Evolutionary conservation across 331 rosid genomes (phyloP), one percentile per base, ranked within the genome.

Genomic region (Ulmus americana): DNA sequence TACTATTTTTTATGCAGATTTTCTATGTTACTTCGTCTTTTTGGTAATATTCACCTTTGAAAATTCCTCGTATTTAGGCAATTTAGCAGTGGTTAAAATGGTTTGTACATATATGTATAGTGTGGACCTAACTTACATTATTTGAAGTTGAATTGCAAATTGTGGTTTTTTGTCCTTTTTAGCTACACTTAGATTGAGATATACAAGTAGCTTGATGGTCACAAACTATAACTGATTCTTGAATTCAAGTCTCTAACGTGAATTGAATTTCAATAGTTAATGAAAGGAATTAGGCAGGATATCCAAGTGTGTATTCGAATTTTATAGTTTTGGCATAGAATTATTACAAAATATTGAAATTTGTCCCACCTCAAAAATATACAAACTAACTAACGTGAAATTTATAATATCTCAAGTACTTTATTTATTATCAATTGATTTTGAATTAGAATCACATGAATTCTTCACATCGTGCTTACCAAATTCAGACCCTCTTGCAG

Each of bases 61-160:
- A 28, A 28, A 28, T 28, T 28, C 35, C 35, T 28, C 2, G 4
- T 2, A 28, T 28, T 28, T 28, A 28, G 35, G 4, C 4, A 28
- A 28, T 28, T 28, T 28, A 28, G 35, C 0, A 28, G 35, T 28
- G 35, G 3, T 28, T 28, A 28, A 28, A 28, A 28, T 28, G 35
- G 35, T 28, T 28, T 28, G 35, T 14, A 9, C 40, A 6, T 12
- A 39, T 47, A 3, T 41, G 28, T 48, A 43, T n/a, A 39, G 59
- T 58, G 52, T 42, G 70, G 67, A 28, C 67, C 22, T 35, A 64
- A 45, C 64, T 28, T 10, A 53, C 7, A 73, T 20, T n/a, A 51
- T 5, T 50, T 39, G 55, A 73, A 28, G 61, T 65, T 58, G 56
- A 57, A 14, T 49, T 5, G 50, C 14, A 45, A 59, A 49, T 42